These are phyloP conservation scores for Aspergillus nidulans DNA, from an alignment of 495 filamentous ascomycete genomes.

Conservation along the genomic window DNA sequence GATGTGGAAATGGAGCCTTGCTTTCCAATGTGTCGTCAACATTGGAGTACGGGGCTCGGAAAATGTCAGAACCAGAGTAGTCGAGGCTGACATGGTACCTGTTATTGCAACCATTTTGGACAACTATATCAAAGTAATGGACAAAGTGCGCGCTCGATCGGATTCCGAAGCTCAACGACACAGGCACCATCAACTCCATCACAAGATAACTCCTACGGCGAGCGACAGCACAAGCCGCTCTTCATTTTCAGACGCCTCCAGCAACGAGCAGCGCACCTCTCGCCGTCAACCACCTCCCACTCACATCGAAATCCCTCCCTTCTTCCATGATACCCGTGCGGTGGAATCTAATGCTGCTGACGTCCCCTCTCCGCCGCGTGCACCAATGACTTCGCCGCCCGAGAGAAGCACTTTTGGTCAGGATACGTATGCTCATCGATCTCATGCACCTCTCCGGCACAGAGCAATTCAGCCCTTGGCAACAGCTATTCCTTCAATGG, in stretches of 20 bases:
- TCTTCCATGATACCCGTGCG: slow-evolving; percentile 43
- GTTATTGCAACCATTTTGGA: slow-evolving; percentile 98
- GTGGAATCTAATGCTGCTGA: slow-evolving; percentile 53
- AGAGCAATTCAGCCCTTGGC: slow-evolving; percentile 62
- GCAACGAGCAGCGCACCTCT: slow-evolving; percentile 44
- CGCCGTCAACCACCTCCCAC: slow-evolving; percentile 68
- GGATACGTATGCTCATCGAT: slow-evolving; percentile 40
- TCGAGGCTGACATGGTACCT: slow-evolving; percentile 98
- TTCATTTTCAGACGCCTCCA: slow-evolving; percentile 35
- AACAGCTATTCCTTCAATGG: slow-evolving; percentile 67
- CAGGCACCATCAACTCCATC: slow-evolving; percentile 31
- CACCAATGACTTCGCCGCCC: slow-evolving; percentile 67
- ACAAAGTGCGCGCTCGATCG: slow-evolving; percentile 79
- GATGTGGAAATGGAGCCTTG: slow-evolving; percentile 99
- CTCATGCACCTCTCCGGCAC: slow-evolving; percentile 43
- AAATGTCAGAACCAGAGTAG: slow-evolving; percentile 84
- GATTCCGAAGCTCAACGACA: slow-evolving; percentile 62
- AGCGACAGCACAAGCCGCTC: slow-evolving; percentile 26
- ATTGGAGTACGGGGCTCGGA: slow-evolving; percentile 96
- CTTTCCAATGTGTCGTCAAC: slow-evolving; percentile 97
- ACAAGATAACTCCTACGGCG: slow-evolving; percentile 23
- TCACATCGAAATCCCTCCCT: slow-evolving; percentile 68
- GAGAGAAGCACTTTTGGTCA: slow-evolving; percentile 66
- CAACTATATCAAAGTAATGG: slow-evolving; percentile 95
- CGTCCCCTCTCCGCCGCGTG: slow-evolving; percentile 61